These are phyloP conservation scores for Fragaria vesca DNA, from an alignment of 306 rosid species.

Conservation along the genomic window DNA sequence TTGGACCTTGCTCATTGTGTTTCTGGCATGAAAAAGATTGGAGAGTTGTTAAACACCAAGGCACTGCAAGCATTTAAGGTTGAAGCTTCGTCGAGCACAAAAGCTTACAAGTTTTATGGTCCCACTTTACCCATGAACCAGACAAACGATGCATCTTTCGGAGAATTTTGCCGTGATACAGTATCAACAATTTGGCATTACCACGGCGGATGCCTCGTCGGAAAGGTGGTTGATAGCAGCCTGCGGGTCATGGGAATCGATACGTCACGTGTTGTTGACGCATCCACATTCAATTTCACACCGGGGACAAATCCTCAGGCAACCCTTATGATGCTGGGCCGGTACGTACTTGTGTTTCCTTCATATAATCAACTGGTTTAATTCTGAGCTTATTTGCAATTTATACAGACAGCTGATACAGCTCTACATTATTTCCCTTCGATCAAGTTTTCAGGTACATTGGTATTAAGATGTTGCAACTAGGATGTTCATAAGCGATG, in stretches of 20 bases:
- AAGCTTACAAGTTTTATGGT: slow-evolving; percentile 13
- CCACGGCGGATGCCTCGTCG: slow-evolving; percentile 25
- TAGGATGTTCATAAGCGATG: no score
- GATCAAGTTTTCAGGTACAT: no score
- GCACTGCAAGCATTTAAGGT: slow-evolving; percentile 9
- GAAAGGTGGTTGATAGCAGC: slow-evolving; percentile 21
- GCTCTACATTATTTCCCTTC: no score
- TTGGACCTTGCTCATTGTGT: no score
- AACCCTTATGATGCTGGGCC: slow-evolving; percentile 16
- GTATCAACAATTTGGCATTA: slow-evolving; percentile 25
- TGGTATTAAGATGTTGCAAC: no score
- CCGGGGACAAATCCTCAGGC: slow-evolving; percentile 30
- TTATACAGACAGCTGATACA: no score
- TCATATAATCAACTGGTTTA: no score
- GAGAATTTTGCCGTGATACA: slow-evolving; percentile 12
- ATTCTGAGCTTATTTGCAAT: no score
- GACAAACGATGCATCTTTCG: slow-evolving; percentile 7
- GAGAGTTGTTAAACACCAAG: background rate
- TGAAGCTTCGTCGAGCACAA: background rate
- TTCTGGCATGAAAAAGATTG: background rate
- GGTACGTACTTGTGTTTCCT: no score
- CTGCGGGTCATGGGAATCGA: slow-evolving; percentile 9
- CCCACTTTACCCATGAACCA: slow-evolving; percentile 10
- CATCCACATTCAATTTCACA: slow-evolving; percentile 1
- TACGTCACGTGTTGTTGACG: slow-evolving; percentile 13